A percentile compares a stretch with the other conserved stretches of the same genome.
These are phyloP conservation scores for Schoenoplectus tabernaemontani DNA, from an alignment of 202 grass and related monocot genomes.

Conservation along the genomic window DNA sequence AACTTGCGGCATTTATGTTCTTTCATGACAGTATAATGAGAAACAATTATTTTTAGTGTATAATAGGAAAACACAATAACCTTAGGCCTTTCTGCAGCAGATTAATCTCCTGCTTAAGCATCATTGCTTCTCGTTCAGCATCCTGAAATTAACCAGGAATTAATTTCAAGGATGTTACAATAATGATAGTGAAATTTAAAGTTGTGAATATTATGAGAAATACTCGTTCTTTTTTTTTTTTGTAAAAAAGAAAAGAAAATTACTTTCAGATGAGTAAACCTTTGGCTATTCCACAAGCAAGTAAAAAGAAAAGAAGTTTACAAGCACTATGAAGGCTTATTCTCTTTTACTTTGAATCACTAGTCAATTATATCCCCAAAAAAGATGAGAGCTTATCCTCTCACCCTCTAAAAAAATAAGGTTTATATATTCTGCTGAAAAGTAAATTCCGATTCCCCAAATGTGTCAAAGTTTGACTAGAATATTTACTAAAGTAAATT, in stretches of 20 bases:
- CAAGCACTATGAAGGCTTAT: background rate
- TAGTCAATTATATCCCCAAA: background rate
- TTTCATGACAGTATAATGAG: background rate
- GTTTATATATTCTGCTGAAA: background rate
- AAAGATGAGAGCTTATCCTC: background rate
- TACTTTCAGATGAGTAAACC: background rate
- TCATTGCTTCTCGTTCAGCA: slow-evolving; percentile 53
- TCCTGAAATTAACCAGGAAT: slow-evolving; percentile 42
- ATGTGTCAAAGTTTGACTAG: slow-evolving; percentile 2
- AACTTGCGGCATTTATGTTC: background rate
- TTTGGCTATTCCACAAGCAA: background rate
- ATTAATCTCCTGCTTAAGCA: slow-evolving; percentile 81
- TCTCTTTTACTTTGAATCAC: background rate
- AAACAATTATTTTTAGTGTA: background rate
- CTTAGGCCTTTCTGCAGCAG: slow-evolving; percentile 83
- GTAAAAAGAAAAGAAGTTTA: slow-evolving; percentile 7
- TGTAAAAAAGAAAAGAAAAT: no score
- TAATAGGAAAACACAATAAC: slow-evolving; percentile 24
- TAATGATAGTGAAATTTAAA: background rate
- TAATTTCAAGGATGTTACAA: no score
- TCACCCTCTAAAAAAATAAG: background rate
- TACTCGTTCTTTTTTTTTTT: no score
- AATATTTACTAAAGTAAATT: no score
- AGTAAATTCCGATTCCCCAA: background rate
- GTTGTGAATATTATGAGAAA: no score